phyloP scores from a whole-genome alignment of 768 basidiomycete species.

The Rhodotorula graminis region DNA sequence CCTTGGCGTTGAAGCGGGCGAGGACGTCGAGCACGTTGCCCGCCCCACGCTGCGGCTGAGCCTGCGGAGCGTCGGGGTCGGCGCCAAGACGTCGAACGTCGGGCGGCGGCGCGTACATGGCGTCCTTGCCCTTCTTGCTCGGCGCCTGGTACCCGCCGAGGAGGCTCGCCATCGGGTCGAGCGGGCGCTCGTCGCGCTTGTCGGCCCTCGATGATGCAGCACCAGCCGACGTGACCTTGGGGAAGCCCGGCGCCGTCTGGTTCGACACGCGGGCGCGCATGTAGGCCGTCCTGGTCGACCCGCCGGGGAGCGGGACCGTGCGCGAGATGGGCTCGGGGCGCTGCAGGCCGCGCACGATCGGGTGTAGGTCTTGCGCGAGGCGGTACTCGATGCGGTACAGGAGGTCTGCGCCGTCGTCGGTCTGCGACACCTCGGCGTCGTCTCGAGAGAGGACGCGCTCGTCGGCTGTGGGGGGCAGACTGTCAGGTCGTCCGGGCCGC shows the following conservation, averaged over 20 bases:
- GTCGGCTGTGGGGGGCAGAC: slow-evolving; percentile 4
- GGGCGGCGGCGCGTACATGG: slow-evolving; percentile 20
- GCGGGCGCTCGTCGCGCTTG: background rate
- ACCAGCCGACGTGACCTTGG: background rate
- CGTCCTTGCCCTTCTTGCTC: slow-evolving; percentile 15
- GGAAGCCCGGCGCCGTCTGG: slow-evolving; percentile 21
- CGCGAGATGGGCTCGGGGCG: background rate
- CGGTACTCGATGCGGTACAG: slow-evolving; percentile 37
- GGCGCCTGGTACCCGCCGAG: slow-evolving; percentile 17
- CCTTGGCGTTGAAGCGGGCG: background rate
- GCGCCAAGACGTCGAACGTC: slow-evolving; percentile 15
- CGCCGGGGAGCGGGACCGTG: background rate
- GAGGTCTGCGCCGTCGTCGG: background rate
- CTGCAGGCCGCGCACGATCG: slow-evolving; percentile 15
- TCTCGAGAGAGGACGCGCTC: background rate
- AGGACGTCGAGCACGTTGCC: background rate
- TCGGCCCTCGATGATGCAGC: background rate
- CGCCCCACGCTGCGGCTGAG: background rate
- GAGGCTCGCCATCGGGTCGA: slow-evolving; percentile 8
- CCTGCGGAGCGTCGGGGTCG: background rate
- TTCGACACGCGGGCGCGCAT: slow-evolving; percentile 21
- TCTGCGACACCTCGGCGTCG: slow-evolving; percentile 28
- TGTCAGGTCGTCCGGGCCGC: background rate
- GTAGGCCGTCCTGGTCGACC: slow-evolving; percentile 23
- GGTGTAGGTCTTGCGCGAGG: slow-evolving; percentile 28